phyloP scores from a whole-genome alignment of 495 filamentous ascomycete genomes.

The Parachaetomium inaequale region DNA sequence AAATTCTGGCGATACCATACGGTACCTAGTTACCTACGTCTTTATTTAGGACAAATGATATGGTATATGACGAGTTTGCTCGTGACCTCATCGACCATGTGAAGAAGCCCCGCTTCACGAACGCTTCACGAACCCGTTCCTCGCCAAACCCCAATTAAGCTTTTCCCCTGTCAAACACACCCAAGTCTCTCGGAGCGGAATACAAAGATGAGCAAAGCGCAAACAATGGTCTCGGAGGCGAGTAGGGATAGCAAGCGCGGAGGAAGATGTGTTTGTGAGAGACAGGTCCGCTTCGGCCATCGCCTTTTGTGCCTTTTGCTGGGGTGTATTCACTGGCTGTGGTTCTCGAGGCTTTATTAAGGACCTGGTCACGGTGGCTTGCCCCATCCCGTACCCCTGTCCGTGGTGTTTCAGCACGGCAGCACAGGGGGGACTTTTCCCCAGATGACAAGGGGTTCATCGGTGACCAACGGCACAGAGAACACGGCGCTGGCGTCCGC shows the following conservation, averaged over 20 bases:
- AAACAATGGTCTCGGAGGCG: neutral
- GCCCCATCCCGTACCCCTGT: conserved; percentile 8
- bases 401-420: conserved; percentile 21
- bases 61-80: no score
- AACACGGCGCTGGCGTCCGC: neutral
- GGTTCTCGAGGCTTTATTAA: neutral
- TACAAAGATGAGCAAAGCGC: neutral
- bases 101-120: no score
- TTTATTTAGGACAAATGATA: no score
- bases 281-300: no score
- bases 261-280: no score
- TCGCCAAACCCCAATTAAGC: neutral
- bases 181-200: neutral
- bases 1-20: no score
- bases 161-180: neutral
- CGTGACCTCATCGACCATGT: no score
- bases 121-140: no score
- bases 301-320: no score
- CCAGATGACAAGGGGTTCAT: conserved; percentile 2
- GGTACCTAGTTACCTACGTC: no score
- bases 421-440: neutral
- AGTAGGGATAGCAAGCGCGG: no score
- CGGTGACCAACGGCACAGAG: neutral
- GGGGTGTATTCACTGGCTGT: conserved; percentile 8
- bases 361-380: neutral